phyloP scores from a whole-genome alignment of 176 grass and related monocot genomes.

The Thalia dealbata region DNA sequence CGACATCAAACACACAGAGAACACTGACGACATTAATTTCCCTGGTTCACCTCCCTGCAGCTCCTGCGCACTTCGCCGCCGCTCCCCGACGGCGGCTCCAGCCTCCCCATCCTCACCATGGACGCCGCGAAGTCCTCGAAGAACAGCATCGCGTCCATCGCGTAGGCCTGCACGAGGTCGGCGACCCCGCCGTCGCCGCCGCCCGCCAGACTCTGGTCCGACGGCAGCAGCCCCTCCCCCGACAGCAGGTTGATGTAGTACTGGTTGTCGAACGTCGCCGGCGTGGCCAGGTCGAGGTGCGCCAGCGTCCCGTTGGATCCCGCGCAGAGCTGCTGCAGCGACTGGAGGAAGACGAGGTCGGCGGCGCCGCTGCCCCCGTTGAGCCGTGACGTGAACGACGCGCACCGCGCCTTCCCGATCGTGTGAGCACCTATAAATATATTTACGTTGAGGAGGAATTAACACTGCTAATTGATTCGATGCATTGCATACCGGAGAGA shows the following conservation, averaged over 20 bases:
- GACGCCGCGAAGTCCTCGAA: conserved; percentile 63
- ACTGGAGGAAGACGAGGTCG: conserved; percentile 45
- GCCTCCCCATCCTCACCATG: conserved; percentile 65
- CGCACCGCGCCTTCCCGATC: conserved; percentile 77
- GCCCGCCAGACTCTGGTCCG: conserved; percentile 45
- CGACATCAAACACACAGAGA: too few species aligned
- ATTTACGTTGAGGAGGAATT: not conserved
- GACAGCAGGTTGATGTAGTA: conserved; percentile 91
- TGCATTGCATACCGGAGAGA: conserved; percentile 43
- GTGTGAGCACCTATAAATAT: conserved; percentile 51
- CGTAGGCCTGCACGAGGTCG: conserved; percentile 52
- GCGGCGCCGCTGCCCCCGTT: not conserved
- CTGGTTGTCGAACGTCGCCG: conserved; percentile 84
- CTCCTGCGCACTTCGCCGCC: conserved; percentile 38
- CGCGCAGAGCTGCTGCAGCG: conserved; percentile 69
- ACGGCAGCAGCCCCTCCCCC: conserved; percentile 68
- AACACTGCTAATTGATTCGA: not conserved
- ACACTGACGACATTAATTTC: too few species aligned
- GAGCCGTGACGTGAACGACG: conserved; percentile 60
- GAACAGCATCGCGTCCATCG: conserved; percentile 45
- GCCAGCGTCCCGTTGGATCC: conserved; percentile 50
- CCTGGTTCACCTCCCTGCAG: conserved; percentile 47
- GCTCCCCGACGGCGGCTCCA: conserved; percentile 17
- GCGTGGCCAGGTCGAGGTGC: conserved; percentile 70
- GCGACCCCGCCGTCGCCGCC: conserved; percentile 29